Conservation (phyloP, 139 green algal species). For the Chloropicon primus region DNA sequence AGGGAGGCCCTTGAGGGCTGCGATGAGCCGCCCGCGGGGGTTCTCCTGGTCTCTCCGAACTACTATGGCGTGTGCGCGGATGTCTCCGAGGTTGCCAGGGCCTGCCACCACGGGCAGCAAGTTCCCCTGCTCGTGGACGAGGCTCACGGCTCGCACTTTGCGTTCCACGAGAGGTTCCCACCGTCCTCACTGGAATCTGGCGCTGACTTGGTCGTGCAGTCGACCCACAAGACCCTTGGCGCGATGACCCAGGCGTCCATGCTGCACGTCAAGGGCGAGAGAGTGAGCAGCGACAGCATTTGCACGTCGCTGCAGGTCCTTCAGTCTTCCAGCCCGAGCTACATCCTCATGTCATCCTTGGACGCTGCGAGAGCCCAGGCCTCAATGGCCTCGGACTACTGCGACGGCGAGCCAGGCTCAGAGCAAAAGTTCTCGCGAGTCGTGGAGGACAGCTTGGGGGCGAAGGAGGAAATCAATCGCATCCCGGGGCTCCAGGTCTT, state of each 20-base stretch:
- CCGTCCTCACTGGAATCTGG: constrained; percentile 40
- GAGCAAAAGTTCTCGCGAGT: neutral
- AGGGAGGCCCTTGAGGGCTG: constrained; percentile 17
- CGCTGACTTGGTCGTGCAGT: constrained; percentile 79
- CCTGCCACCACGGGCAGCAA: constrained; percentile 38
- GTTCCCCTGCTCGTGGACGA: constrained; percentile 79
- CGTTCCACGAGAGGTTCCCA: constrained; percentile 32
- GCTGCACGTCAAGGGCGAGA: constrained; percentile 45
- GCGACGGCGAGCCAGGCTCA: neutral
- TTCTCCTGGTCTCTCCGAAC: constrained; percentile 71
- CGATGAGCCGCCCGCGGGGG: constrained; percentile 17
- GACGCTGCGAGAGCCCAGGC: constrained; percentile 51
- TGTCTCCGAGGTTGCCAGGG: constrained; percentile 23
- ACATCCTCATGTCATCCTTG: constrained; percentile 79
- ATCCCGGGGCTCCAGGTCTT: constrained; percentile 12
- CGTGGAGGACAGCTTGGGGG: neutral
- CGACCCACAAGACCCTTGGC: constrained; percentile 81
- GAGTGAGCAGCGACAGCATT: constrained; percentile 9
- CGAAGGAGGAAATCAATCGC: neutral
- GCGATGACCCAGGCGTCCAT: constrained; percentile 82
- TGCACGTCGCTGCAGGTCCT: constrained; percentile 17
- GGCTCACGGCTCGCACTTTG: constrained; percentile 74
- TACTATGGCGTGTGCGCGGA: constrained; percentile 63
- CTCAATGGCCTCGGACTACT: neutral
- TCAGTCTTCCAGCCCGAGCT: constrained; percentile 67